A percentile compares a stretch with the other conserved stretches of the same genome.
Evolutionary conservation across 345 rosid genomes (phyloP).

Genomic region (Eucalyptus sideroxylon): DNA sequence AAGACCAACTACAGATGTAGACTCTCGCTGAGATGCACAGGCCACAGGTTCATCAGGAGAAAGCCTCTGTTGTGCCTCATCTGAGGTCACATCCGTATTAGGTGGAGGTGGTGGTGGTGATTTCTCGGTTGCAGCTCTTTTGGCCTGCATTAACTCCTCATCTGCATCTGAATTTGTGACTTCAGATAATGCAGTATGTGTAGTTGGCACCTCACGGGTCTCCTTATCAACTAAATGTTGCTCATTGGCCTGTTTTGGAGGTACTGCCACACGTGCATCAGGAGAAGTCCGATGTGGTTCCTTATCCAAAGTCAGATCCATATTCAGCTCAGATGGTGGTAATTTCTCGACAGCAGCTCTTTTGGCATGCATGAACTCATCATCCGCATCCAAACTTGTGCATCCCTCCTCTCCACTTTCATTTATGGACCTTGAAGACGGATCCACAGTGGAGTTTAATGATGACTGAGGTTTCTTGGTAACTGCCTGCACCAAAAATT

Average conservation of each 20-base stretch:
- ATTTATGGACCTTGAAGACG: neutral
- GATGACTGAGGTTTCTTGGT: conserved; percentile 14
- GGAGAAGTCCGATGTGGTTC: neutral
- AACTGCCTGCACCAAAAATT: conserved; percentile 10
- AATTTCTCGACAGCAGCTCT: neutral
- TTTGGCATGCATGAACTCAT: neutral
- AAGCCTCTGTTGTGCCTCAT: neutral
- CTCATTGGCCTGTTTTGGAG: neutral
- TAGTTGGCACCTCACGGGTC: neutral
- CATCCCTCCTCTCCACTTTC: neutral
- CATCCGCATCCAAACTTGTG: neutral
- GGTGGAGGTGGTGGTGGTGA: neutral
- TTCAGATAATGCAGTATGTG: neutral
- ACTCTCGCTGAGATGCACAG: conserved; percentile 1
- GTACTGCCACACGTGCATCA: neutral
- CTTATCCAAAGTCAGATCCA: neutral
- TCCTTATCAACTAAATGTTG: neutral
- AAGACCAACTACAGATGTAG: conserved; percentile 18
- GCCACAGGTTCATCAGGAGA: neutral
- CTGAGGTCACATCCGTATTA: neutral
- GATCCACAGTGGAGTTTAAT: neutral
- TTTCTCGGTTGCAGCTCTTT: neutral
- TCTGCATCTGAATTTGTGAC: neutral
- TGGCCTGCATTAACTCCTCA: neutral
- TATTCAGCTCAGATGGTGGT: neutral